A percentile compares a stretch with the other conserved stretches of the same genome.
Conservation (phyloP, 2,329 filamentous ascomycete species). For the Aspergillus piperis region DNA sequence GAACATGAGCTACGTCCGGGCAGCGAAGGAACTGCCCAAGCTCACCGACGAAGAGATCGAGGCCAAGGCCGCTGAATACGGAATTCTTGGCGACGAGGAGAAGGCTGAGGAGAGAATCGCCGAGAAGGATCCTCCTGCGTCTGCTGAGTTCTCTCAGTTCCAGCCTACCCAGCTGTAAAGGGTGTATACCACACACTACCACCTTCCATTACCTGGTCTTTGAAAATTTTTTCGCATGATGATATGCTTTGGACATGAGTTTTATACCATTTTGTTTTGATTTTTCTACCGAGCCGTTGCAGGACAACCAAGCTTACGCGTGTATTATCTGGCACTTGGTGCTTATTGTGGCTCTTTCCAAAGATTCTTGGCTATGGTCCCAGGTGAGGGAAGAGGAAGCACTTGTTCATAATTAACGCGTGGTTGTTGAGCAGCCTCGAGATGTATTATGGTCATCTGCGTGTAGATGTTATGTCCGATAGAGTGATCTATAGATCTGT, state of each 20-base stretch:
- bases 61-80: slow-evolving; percentile 14
- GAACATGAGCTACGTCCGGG: slow-evolving; percentile 16
- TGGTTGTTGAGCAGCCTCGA: slow-evolving; percentile 1
- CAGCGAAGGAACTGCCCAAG: slow-evolving; percentile 11
- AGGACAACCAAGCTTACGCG: slow-evolving; percentile 4
- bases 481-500: not conserved
- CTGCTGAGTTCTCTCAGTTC: slow-evolving; percentile 9
- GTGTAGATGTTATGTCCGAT: not conserved
- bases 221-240: not conserved
- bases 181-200: too few species aligned
- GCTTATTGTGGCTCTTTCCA: not conserved
- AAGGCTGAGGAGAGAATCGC: slow-evolving; percentile 12
- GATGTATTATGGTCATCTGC: not conserved
- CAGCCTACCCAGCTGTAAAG: slow-evolving; percentile 11
- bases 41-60: slow-evolving; percentile 16
- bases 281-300: slow-evolving; percentile 6
- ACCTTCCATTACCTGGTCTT: too few species aligned
- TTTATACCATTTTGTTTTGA: slow-evolving; percentile 6
- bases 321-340: not conserved
- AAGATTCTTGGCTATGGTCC: not conserved
- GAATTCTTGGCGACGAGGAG: slow-evolving; percentile 11
- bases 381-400: not conserved
- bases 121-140: slow-evolving; percentile 5
- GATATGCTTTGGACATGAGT: slow-evolving; percentile 7
- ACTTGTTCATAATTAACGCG: not conserved